phyloP scores from a whole-genome alignment of 108 stramenopile species.

The Nitzschia sp. region DNA sequence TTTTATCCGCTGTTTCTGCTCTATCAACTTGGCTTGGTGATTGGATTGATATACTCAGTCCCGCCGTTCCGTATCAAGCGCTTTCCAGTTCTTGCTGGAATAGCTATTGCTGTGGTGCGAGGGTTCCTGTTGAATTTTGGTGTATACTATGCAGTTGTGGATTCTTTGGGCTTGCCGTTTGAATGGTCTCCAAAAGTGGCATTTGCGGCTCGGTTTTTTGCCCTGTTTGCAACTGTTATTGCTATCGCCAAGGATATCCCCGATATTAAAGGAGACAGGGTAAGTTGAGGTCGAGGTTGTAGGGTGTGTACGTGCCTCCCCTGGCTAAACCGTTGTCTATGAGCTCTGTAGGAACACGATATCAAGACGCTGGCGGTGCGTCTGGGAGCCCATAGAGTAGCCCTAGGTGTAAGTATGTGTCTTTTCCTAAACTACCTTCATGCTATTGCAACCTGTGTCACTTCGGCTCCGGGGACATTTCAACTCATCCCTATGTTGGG shows the following conservation, averaged over 20 bases:
- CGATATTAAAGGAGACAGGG: slow-evolving; percentile 80
- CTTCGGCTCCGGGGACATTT: slow-evolving; percentile 73
- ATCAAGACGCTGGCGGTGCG: slow-evolving; percentile 90
- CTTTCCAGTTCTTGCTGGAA: slow-evolving; percentile 91
- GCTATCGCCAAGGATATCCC: slow-evolving; percentile 92
- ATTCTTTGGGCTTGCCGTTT: slow-evolving; percentile 26
- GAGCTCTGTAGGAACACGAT: slow-evolving; percentile 52
- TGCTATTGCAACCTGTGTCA: slow-evolving; percentile 74
- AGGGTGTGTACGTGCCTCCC: too few species aligned
- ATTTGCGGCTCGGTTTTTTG: slow-evolving; percentile 76
- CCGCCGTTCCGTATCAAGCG: slow-evolving; percentile 88
- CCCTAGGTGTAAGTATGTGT: slow-evolving; percentile 74
- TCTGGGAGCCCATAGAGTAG: slow-evolving; percentile 80
- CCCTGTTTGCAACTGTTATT: slow-evolving; percentile 84
- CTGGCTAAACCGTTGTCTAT: slow-evolving; percentile 5
- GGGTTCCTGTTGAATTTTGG: slow-evolving; percentile 91
- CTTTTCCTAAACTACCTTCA: slow-evolving; percentile 86
- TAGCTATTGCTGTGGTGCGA: slow-evolving; percentile 92
- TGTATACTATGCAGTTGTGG: slow-evolving; percentile 71
- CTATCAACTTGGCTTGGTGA: neutral
- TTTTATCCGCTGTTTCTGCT: too few species aligned
- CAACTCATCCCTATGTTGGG: slow-evolving; percentile 84
- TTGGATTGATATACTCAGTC: slow-evolving; percentile 58
- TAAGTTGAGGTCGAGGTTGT: slow-evolving; percentile 7
- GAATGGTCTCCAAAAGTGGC: slow-evolving; percentile 83